phyloP scores from a whole-genome alignment of 768 basidiomycete species.

The Phaeotremella fagi region DNA sequence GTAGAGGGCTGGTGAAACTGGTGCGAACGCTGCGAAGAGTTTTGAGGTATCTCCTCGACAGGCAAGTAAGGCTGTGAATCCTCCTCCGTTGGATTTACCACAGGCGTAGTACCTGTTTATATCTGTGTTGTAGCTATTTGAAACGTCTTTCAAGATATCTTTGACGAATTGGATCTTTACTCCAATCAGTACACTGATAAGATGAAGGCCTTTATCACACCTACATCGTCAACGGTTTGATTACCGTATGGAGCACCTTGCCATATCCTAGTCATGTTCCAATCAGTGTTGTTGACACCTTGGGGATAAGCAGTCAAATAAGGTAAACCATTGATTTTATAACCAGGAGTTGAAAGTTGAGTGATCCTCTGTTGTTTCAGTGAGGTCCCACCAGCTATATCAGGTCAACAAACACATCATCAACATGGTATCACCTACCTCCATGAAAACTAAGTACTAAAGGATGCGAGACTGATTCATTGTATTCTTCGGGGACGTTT shows the following conservation, averaged over 20 bases:
- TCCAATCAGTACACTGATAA: constrained; percentile 1
- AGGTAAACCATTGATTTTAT: constrained; percentile 15
- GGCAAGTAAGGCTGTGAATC: constrained; percentile 31
- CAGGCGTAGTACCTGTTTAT: constrained; percentile 21
- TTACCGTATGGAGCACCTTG: constrained; percentile 24
- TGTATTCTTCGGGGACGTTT: constrained; percentile 9
- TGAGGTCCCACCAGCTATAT: constrained; percentile 21
- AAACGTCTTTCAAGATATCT: constrained; percentile 27
- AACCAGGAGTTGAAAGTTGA: constrained; percentile 17
- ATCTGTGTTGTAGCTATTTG: constrained; percentile 22
- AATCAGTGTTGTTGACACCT: constrained; percentile 21
- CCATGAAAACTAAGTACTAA: constrained; percentile 29
- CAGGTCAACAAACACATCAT: background rate
- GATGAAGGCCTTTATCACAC: constrained; percentile 4
- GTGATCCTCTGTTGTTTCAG: constrained; percentile 15
- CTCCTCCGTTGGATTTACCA: constrained; percentile 40
- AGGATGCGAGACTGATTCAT: constrained; percentile 12
- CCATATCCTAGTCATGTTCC: constrained; percentile 27
- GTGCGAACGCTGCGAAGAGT: constrained; percentile 33
- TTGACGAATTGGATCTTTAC: constrained; percentile 34
- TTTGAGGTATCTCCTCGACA: constrained; percentile 27
- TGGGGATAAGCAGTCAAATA: constrained; percentile 27
- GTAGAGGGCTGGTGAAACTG: constrained; percentile 33
- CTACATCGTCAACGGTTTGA: constrained; percentile 27
- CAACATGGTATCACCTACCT: constrained; percentile 18